Evolutionary conservation across 768 basidiomycete genomes (phyloP), one percentile per base, ranked within the genome.

Genomic region (Cystofilobasidium ferigula): DNA sequence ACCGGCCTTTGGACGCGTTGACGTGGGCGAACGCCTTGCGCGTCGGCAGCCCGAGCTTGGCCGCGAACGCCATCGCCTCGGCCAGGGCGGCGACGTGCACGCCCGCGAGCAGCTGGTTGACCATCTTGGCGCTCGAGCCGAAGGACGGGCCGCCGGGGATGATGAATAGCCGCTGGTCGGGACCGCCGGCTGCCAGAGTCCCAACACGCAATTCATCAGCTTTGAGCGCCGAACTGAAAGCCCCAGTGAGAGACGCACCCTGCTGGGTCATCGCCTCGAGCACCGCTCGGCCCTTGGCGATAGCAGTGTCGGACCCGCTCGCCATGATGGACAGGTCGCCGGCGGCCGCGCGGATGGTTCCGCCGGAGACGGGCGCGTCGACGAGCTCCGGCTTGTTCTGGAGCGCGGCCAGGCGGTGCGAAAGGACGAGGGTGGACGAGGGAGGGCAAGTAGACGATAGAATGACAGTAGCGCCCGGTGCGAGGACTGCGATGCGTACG

Each of bases 291-390:
- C 45, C 64, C 45, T 54, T 61, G n/a, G 51, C 47, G 51, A 66
- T 40, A 18, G 47, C 64, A 12, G 35, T 24, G 38, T 54, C 63
- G 38, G 57, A 56, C 20, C 56, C 63, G 18, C 57, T 42, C 26
- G 38, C 64, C 57, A 66, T 66, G 58, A 66, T 61, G 28, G 43
- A 53, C 12, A 66, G 64, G 34, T 59, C 59, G 16, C 64, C 64
- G 38, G 51, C 32, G 38, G 64, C 64, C 18, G 64, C 64, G 38
- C 64, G 57, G n/a, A 47, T 43, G 5, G 64, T 53, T 16, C 64
- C 64, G 16, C 64, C 64, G 28, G 64, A 66, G 7, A 66, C 64
- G 28, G 64, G 64, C 16, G 58, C 59, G 59, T 66, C 64, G 40
- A 66, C 59, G 14, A 66, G 54, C 28, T 32, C 28, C 34, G 63